phyloP scores from a whole-genome alignment of 306 rosid species.

The Amphicarpaea edgeworthii region DNA sequence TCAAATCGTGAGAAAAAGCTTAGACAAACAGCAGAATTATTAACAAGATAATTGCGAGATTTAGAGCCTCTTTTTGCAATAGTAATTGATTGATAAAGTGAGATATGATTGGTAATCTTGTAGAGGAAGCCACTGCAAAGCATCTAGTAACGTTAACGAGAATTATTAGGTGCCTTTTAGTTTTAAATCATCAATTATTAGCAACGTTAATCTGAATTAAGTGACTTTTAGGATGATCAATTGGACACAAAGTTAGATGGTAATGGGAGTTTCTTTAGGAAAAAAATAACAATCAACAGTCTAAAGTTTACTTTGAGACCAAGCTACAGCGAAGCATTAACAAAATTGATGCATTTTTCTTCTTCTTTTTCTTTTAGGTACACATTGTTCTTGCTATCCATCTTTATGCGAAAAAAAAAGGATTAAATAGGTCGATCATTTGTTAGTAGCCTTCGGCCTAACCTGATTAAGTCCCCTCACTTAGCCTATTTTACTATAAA shows the following conservation, averaged over 20 bases:
- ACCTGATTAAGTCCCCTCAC: no score
- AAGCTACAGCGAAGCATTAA: background rate
- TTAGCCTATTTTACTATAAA: no score
- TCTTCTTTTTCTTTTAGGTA: background rate
- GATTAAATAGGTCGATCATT: no score
- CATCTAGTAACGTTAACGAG: constrained; percentile 20
- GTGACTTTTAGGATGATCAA: constrained; percentile 10
- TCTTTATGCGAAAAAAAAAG: no score
- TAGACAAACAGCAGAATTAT: constrained; percentile 12
- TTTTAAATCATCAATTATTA: background rate
- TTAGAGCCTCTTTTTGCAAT: constrained; percentile 1
- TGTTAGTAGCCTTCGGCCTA: no score
- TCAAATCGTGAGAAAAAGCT: constrained; percentile 23
- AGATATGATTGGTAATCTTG: constrained; percentile 29
- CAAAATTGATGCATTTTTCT: background rate
- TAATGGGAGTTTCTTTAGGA: background rate
- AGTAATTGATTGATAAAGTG: constrained; percentile 15
- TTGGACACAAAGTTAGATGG: background rate
- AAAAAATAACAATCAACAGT: background rate
- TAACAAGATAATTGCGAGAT: constrained; percentile 34
- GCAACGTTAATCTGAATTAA: background rate
- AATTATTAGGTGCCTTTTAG: background rate
- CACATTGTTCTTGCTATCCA: no score
- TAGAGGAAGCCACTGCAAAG: constrained; percentile 31
- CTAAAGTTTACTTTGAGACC: background rate